These are phyloP conservation scores for Maudiozyma saulgeensis DNA, from an alignment of 805 yeast species.

Conservation along the genomic window DNA sequence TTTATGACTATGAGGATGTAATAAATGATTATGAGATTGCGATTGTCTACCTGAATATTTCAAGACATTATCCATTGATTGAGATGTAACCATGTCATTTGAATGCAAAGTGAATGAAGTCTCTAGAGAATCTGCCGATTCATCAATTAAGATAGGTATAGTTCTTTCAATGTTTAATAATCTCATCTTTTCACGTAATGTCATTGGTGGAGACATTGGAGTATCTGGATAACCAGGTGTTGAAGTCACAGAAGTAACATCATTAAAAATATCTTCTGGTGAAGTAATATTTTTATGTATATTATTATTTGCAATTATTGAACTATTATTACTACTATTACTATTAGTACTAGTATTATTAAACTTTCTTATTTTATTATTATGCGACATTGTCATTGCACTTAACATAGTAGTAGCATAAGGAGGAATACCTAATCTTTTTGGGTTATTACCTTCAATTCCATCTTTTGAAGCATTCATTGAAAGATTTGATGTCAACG, in stretches of 20 bases:
- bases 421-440: constrained; percentile 35
- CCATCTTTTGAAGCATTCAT: constrained; percentile 72
- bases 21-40: background rate
- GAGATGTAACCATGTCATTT: constrained; percentile 1
- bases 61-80: constrained; percentile 3
- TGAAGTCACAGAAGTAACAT: constrained; percentile 3
- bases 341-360: background rate
- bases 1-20: background rate
- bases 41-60: background rate
- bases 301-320: background rate
- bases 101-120: constrained; percentile 4
- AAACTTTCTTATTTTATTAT: background rate
- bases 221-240: constrained; percentile 13
- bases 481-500: constrained; percentile 58
- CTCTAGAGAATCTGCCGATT: constrained; percentile 2
- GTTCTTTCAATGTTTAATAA: constrained; percentile 29
- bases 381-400: constrained; percentile 22
- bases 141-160: background rate
- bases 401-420: constrained; percentile 32
- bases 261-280: background rate
- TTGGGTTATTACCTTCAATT: constrained; percentile 51
- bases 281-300: background rate
- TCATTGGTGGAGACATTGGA: constrained; percentile 33
- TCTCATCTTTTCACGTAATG: constrained; percentile 37
- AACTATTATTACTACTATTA: background rate